A percentile compares a stretch with the other conserved stretches of the same genome.
These are phyloP conservation scores for Westerdykella aurantiaca DNA, from an alignment of 2,329 filamentous ascomycete genomes.

Conservation along the genomic window DNA sequence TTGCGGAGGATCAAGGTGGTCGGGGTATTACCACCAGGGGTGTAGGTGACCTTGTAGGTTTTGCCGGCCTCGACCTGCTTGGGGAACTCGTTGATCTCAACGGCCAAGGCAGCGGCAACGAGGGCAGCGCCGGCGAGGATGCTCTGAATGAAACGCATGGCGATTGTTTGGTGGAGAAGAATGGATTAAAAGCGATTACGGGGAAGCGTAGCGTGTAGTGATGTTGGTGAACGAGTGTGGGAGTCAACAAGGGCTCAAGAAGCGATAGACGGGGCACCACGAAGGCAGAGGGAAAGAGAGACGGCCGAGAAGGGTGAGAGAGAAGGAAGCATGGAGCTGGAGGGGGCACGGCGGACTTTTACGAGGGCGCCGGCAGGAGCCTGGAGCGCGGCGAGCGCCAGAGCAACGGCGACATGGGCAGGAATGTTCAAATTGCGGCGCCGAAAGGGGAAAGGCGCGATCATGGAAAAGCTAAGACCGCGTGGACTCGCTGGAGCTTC, in stretches of 20 bases:
- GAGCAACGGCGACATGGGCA: slow-evolving; percentile 18
- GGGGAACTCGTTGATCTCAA: slow-evolving; percentile 47
- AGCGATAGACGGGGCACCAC: slow-evolving; percentile 7
- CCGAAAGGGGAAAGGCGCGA: slow-evolving; percentile 8
- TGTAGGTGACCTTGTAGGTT: slow-evolving; percentile 46
- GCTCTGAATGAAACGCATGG: slow-evolving; percentile 49
- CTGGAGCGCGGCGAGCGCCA: slow-evolving; percentile 15
- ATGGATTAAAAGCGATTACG: slow-evolving; percentile 13
- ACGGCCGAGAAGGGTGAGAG: slow-evolving; percentile 9
- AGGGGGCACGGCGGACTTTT: slow-evolving; percentile 22
- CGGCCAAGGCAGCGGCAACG: slow-evolving; percentile 34
- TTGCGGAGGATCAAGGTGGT: slow-evolving; percentile 54
- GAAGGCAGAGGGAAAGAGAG: slow-evolving; percentile 12
- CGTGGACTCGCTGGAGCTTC: neutral
- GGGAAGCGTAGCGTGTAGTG: slow-evolving; percentile 12
- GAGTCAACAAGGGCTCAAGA: slow-evolving; percentile 12
- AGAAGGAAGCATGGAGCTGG: slow-evolving; percentile 12
- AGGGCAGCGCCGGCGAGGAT: slow-evolving; percentile 41
- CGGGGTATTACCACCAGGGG: slow-evolving; percentile 39
- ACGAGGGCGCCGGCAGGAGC: slow-evolving; percentile 5
- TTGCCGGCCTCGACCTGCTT: slow-evolving; percentile 45
- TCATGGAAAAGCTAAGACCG: slow-evolving; percentile 3
- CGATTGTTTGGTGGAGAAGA: slow-evolving; percentile 14
- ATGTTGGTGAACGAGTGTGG: slow-evolving; percentile 23
- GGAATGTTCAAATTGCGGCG: slow-evolving; percentile 20